Percentiles rank a stretch among this genome's conserved stretches.
These are phyloP conservation scores for Saccharomycopsis hybrid DNA, from an alignment of 1,139 yeast genomes.

Conservation along the genomic window DNA sequence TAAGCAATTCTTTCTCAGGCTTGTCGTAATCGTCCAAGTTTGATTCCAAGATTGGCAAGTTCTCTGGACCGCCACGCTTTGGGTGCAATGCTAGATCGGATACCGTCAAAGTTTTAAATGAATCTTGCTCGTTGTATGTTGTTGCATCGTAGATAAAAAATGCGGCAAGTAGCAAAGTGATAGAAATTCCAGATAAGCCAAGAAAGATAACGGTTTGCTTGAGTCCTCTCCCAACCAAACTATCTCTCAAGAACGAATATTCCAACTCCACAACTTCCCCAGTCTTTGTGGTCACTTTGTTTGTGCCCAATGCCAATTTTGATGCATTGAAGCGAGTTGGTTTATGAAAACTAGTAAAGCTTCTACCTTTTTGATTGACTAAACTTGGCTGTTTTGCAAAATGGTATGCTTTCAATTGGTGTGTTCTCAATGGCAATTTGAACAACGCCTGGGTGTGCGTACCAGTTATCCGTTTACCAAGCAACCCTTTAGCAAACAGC, in stretches of 20 bases:
- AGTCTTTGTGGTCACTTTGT: constrained; percentile 14
- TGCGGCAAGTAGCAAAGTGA: constrained; percentile 33
- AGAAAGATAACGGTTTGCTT: constrained; percentile 30
- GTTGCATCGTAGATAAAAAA: constrained; percentile 57
- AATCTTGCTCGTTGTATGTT: constrained; percentile 40
- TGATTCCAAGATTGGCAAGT: constrained; percentile 48
- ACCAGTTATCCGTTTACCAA: too few species aligned
- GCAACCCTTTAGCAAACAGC: too few species aligned
- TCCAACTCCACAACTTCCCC: constrained; percentile 18
- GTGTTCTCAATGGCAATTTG: too few species aligned
- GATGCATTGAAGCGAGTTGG: background rate
- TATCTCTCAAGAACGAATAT: constrained; percentile 16
- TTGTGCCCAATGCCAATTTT: background rate
- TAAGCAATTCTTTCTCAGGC: constrained; percentile 33
- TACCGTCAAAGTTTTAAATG: constrained; percentile 31
- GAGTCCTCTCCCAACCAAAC: constrained; percentile 27
- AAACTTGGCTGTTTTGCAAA: too few species aligned
- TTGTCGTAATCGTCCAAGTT: constrained; percentile 49
- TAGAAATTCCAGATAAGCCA: constrained; percentile 38
- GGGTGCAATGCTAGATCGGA: constrained; percentile 48
- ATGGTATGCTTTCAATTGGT: too few species aligned
- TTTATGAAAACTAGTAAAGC: too few species aligned
- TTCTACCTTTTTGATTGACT: too few species aligned
- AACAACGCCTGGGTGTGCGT: too few species aligned
- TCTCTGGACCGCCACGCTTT: constrained; percentile 59